These are phyloP conservation scores for Alternaria arborescens DNA, from an alignment of 2,329 filamentous ascomycete genomes.

Conservation along the genomic window DNA sequence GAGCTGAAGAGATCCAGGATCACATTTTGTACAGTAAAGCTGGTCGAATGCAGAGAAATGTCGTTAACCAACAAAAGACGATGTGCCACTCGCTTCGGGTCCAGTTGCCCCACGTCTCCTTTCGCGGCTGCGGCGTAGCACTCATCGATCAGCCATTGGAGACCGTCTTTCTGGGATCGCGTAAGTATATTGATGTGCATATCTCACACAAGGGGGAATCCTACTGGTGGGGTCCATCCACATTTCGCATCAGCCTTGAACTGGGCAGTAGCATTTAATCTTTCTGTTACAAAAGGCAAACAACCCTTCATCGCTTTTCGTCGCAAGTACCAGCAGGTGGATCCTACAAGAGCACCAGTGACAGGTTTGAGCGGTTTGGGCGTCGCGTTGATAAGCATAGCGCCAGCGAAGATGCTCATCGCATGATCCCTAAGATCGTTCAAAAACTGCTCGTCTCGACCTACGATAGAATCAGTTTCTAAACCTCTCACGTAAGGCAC, in stretches of 20 bases:
- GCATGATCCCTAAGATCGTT: slow-evolving; percentile 23
- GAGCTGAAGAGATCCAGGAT: slow-evolving; percentile 26
- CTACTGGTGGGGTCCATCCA: slow-evolving; percentile 23
- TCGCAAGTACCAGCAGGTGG: slow-evolving; percentile 19
- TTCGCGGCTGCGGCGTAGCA: slow-evolving; percentile 18
- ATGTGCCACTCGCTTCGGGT: slow-evolving; percentile 23
- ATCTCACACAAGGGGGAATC: neutral
- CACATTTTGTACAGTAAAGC: slow-evolving; percentile 25
- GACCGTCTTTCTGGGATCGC: slow-evolving; percentile 20
- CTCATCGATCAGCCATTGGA: slow-evolving; percentile 30
- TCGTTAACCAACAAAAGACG: slow-evolving; percentile 27
- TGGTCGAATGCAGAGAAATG: slow-evolving; percentile 25
- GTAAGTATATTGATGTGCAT: slow-evolving; percentile 1
- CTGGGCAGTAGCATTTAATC: slow-evolving; percentile 21
- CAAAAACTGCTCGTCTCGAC: slow-evolving; percentile 22
- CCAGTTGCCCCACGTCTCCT: slow-evolving; percentile 20
- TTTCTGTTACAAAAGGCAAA: slow-evolving; percentile 24
- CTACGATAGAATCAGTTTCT: slow-evolving; percentile 8
- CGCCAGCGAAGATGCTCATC: slow-evolving; percentile 23
- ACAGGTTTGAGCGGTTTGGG: slow-evolving; percentile 22
- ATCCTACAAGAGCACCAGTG: slow-evolving; percentile 19
- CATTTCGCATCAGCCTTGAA: slow-evolving; percentile 20
- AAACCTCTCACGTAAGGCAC: neutral
- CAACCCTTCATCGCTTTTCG: slow-evolving; percentile 20
- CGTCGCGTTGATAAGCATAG: slow-evolving; percentile 25